Evolutionary conservation across 495 filamentous ascomycete genomes (phyloP).

Genomic region (Penicillium paxilli): DNA sequence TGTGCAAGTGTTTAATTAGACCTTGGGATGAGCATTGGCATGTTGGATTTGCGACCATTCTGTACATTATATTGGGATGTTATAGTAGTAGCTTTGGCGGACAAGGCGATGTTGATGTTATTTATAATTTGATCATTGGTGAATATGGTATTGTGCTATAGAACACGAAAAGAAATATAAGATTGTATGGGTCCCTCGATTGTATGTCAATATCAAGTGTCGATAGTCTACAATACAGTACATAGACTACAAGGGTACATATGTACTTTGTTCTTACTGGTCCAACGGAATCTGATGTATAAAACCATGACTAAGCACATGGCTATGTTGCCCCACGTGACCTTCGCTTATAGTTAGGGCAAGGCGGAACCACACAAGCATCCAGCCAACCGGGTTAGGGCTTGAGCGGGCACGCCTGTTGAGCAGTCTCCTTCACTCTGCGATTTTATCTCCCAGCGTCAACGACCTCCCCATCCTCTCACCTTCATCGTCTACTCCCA

Average conservation of each 20-base stretch:
- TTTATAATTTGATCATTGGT: too few species aligned
- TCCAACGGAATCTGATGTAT: background rate
- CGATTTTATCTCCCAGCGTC: slow-evolving; percentile 51
- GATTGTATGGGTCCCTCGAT: too few species aligned
- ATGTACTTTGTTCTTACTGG: too few species aligned
- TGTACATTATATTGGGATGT: slow-evolving; percentile 3
- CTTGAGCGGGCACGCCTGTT: slow-evolving; percentile 39
- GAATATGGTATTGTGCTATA: too few species aligned
- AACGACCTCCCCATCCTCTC: slow-evolving; percentile 49
- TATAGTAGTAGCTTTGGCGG: background rate
- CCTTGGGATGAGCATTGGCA: too few species aligned
- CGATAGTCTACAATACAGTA: too few species aligned
- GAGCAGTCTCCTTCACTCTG: slow-evolving; percentile 36
- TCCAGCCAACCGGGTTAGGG: slow-evolving; percentile 42
- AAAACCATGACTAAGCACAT: background rate
- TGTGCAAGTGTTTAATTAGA: slow-evolving; percentile 50
- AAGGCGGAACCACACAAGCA: slow-evolving; percentile 37
- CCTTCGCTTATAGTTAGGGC: slow-evolving; percentile 43
- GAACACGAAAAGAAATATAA: too few species aligned
- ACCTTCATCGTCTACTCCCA: slow-evolving; percentile 49
- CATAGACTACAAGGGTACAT: too few species aligned
- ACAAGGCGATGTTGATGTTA: too few species aligned
- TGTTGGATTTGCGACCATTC: background rate
- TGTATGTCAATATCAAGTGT: too few species aligned
- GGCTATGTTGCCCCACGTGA: slow-evolving; percentile 20